Evolutionary conservation across 139 green algal genomes (phyloP), one percentile per base, ranked within the genome.

Genomic region (Chlamydomonas applanata): DNA sequence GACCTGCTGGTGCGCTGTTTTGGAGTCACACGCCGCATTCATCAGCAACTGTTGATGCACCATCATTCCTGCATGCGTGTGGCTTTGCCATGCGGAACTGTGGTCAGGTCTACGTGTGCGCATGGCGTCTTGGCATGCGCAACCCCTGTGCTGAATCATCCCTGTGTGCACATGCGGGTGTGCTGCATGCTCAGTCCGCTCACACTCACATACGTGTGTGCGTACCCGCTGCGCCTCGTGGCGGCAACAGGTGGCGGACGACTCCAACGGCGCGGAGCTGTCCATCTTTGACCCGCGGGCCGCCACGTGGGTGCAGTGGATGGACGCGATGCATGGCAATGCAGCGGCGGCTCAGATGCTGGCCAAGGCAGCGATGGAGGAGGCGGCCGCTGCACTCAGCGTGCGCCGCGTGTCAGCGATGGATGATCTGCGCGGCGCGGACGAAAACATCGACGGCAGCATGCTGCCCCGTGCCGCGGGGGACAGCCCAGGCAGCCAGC

Each of bases 241-340:
- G 7, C 11, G 40, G 82, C 87, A 27, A 53, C 72, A 36, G 30
- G 72, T 79, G 14, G 80, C 84, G 40, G 91, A 95, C 56, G 92
- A 97, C 77, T 82, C 77, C 35, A 87, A 84, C 61, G 89, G 86
- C n/a, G 79, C 88, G 3, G 91, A 97, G 81, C 81, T 95, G 22
- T 79, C 83, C n/a, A 87, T 93, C 22, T 95, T 89, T 76, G 92
- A 97, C 73, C 91, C 92, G 5, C 85, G 92, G 22, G 88, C 90
- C 0, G 65, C 83, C 2, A 81, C 64, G 4, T 71, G 64, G 64
- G 40, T 84, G 62, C 75, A 92, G 62, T 97, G 93, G 89, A 89
- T 97, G 36, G 91, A 91, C 63, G 79, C 73, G 3, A 84, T 80
- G 73, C 89, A 94, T 79, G 89, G 90, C 61, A 86, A 79, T 30